A percentile compares a stretch with the other conserved stretches of the same genome.
These are phyloP conservation scores for Carex parvula DNA, from an alignment of 176 grass and related monocot species.

Conservation along the genomic window DNA sequence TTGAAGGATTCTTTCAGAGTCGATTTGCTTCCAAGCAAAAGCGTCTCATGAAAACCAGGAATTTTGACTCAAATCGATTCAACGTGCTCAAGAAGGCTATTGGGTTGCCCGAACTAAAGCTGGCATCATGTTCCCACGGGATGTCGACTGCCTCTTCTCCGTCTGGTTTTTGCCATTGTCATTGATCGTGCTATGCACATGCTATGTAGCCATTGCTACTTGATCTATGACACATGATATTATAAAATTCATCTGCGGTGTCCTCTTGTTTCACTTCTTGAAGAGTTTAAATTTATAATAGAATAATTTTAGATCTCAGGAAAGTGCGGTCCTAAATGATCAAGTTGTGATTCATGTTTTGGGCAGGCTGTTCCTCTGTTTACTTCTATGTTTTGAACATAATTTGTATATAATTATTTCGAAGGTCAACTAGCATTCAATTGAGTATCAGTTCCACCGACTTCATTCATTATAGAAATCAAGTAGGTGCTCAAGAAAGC, in stretches of 20 bases:
- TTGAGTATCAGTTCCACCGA: not conserved
- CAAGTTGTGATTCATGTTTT: not conserved
- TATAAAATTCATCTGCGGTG: not conserved
- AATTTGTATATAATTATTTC: conserved; percentile 19
- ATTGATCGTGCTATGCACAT: not conserved
- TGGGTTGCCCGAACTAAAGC: conserved; percentile 20
- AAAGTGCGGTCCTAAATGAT: not conserved
- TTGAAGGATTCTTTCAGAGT: conserved; percentile 81
- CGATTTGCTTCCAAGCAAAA: conserved; percentile 58
- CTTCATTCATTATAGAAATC: not conserved
- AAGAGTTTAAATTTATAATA: conserved; percentile 19
- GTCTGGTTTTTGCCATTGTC: conserved; percentile 12
- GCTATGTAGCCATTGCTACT: conserved; percentile 9
- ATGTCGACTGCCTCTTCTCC: not conserved
- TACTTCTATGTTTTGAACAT: not conserved
- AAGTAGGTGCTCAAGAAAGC: not conserved
- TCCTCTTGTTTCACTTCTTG: conserved; percentile 1
- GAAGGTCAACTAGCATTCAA: not conserved
- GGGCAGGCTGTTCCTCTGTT: not conserved
- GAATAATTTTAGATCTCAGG: not conserved
- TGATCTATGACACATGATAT: not conserved
- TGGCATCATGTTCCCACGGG: not conserved
- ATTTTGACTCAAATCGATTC: conserved; percentile 55
- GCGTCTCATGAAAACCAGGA: conserved; percentile 38
- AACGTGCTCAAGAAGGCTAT: conserved; percentile 50